Percentiles rank a stretch among this genome's conserved stretches.
Evolutionary conservation across 2,329 filamentous ascomycete genomes (phyloP).

Genomic region (Colletotrichum tabaci): DNA sequence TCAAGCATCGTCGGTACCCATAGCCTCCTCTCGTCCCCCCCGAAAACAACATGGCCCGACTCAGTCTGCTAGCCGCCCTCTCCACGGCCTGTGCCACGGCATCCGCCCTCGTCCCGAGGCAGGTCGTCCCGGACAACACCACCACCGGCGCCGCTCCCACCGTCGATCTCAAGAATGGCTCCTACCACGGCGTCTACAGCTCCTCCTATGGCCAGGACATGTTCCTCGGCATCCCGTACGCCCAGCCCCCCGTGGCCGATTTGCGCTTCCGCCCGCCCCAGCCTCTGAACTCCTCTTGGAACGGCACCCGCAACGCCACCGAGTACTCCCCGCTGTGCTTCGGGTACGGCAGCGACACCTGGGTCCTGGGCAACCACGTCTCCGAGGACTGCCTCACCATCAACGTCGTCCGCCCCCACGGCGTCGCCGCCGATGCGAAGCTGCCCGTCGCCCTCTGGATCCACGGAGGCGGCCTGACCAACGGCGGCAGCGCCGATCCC

Average conservation of each 20-base stretch:
- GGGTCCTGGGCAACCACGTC: constrained; percentile 44
- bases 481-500: constrained; percentile 53
- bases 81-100: constrained; percentile 34
- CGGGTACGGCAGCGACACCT: constrained; percentile 61
- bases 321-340: constrained; percentile 64
- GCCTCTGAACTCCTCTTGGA: constrained; percentile 62
- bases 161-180: constrained; percentile 37
- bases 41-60: constrained; percentile 23
- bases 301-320: constrained; percentile 58
- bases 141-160: constrained; percentile 22
- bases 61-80: constrained; percentile 30
- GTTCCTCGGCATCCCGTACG: constrained; percentile 71
- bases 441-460: constrained; percentile 75
- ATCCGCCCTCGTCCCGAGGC: constrained; percentile 33
- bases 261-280: constrained; percentile 68
- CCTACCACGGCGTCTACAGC: constrained; percentile 60
- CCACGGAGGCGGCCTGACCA: constrained; percentile 57
- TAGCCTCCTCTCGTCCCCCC: background rate
- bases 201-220: constrained; percentile 62
- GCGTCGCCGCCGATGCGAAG: constrained; percentile 51
- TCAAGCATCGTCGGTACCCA: constrained; percentile 11
- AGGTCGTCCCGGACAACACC: constrained; percentile 25
- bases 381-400: constrained; percentile 52
- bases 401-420: constrained; percentile 49
- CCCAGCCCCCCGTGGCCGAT: constrained; percentile 65